phyloP scores from a whole-genome alignment of 2,329 filamentous ascomycete genomes.

The Fusarium sterilihyphosum region DNA sequence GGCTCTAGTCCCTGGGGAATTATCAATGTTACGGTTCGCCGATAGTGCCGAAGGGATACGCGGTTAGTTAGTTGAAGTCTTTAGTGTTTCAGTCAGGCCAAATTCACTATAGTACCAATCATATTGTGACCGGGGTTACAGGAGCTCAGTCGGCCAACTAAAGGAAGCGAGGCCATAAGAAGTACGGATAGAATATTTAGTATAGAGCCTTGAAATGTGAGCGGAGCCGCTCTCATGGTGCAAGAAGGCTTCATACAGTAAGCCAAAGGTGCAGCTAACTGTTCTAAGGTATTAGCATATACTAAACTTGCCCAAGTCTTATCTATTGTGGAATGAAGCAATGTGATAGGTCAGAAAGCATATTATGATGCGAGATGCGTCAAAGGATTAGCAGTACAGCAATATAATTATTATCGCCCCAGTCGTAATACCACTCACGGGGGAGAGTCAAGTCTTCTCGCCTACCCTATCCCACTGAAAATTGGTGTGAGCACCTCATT shows the following conservation, averaged over 20 bases:
- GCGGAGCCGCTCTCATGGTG: fast-evolving
- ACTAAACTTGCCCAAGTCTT: neutral
- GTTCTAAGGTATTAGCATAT: neutral
- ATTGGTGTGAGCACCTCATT: neutral
- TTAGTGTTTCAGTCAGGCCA: neutral
- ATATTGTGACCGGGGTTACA: too few relatives aligned
- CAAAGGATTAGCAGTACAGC: too few relatives aligned
- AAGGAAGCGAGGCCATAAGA: fast-evolving
- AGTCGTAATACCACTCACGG: neutral
- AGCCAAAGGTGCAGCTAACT: too few relatives aligned
- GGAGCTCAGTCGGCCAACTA: neutral
- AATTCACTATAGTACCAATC: too few relatives aligned
- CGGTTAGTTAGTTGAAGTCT: fast-evolving
- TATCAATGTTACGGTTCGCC: neutral
- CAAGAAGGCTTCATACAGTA: neutral
- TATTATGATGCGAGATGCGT: too few relatives aligned
- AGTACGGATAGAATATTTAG: too few relatives aligned
- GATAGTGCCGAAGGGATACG: neutral
- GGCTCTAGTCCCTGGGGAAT: neutral
- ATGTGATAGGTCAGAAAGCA: too few relatives aligned
- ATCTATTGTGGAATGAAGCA: fast-evolving
- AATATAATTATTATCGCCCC: fast-evolving
- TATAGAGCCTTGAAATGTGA: fast-evolving
- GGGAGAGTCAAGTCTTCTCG: neutral
- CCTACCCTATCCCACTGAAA: neutral